phyloP scores from a whole-genome alignment of 2,329 filamentous ascomycete species.

The Teratosphaeriaceae sp. region DNA sequence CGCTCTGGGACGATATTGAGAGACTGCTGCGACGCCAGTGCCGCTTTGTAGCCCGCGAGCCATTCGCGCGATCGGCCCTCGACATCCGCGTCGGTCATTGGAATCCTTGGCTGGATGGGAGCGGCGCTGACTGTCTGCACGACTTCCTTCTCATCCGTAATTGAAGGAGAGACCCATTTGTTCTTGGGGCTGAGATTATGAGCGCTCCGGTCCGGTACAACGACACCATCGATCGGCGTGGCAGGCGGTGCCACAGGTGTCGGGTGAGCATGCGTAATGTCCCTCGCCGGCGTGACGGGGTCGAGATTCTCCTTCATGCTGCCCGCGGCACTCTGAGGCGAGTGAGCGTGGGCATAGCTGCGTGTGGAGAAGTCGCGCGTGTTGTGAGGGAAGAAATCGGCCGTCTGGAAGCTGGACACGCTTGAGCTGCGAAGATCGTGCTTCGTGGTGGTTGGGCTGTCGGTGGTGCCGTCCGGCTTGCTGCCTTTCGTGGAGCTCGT shows the following conservation, averaged over 20 bases:
- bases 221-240: constrained; percentile 8
- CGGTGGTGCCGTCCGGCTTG: constrained; percentile 17
- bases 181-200: constrained; percentile 18
- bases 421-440: constrained; percentile 24
- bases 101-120: too few species aligned
- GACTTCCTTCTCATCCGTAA: background rate
- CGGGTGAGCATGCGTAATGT: constrained; percentile 16
- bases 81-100: too few species aligned
- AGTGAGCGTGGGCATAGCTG: constrained; percentile 26
- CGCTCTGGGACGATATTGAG: too few species aligned
- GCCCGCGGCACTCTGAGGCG: constrained; percentile 11
- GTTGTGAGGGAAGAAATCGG: constrained; percentile 34
- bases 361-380: constrained; percentile 31
- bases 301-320: constrained; percentile 18
- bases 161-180: constrained; percentile 3
- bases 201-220: constrained; percentile 12
- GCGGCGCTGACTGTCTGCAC: too few species aligned
- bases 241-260: constrained; percentile 5
- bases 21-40: too few species aligned
- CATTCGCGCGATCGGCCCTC: constrained; percentile 14
- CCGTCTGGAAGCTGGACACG: constrained; percentile 31
- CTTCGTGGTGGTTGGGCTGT: constrained; percentile 7
- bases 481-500: constrained; percentile 1
- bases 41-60: constrained; percentile 3
- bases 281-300: constrained; percentile 14